Percentiles rank a stretch among this genome's conserved stretches.
Evolutionary conservation across 495 filamentous ascomycete species (phyloP).

Genomic region (Penicillium arizonense): DNA sequence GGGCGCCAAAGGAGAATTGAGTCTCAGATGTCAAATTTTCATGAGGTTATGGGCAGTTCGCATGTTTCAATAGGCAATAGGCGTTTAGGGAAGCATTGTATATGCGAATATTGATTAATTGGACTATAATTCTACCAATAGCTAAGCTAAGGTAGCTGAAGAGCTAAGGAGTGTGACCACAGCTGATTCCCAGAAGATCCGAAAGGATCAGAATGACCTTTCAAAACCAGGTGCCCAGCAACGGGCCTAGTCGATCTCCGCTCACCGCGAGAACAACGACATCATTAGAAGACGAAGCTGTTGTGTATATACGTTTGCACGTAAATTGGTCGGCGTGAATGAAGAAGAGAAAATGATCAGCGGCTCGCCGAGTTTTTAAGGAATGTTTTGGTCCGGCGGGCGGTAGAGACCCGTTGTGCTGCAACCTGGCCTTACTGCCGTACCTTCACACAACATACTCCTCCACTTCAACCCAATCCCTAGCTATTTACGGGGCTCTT

Average conservation of each 20-base stretch:
- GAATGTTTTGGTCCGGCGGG: slow-evolving; percentile 30
- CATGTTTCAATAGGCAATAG: slow-evolving; percentile 9
- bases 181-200: slow-evolving; percentile 77
- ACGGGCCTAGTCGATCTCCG: slow-evolving; percentile 65
- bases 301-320: slow-evolving; percentile 54
- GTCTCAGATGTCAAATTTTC: slow-evolving; percentile 17
- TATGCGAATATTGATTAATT: slow-evolving; percentile 10
- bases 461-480: slow-evolving; percentile 17
- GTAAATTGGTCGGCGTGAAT: slow-evolving; percentile 50
- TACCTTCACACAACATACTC: slow-evolving; percentile 38
- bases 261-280: slow-evolving; percentile 69
- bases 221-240: slow-evolving; percentile 79
- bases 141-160: too few relatives aligned
- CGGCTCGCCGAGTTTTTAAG: slow-evolving; percentile 35
- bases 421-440: slow-evolving; percentile 50
- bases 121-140: neutral
- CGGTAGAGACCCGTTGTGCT: slow-evolving; percentile 37
- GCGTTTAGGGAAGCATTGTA: slow-evolving; percentile 15
- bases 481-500: slow-evolving; percentile 20
- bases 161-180: slow-evolving; percentile 57
- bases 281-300: slow-evolving; percentile 51
- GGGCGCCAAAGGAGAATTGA: slow-evolving; percentile 30
- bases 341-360: slow-evolving; percentile 33
- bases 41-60: slow-evolving; percentile 31
- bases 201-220: slow-evolving; percentile 61